Base-by-base conservation (phyloP, 2,329 filamentous ascomycete species). In the Pyrenophora teres region DNA sequence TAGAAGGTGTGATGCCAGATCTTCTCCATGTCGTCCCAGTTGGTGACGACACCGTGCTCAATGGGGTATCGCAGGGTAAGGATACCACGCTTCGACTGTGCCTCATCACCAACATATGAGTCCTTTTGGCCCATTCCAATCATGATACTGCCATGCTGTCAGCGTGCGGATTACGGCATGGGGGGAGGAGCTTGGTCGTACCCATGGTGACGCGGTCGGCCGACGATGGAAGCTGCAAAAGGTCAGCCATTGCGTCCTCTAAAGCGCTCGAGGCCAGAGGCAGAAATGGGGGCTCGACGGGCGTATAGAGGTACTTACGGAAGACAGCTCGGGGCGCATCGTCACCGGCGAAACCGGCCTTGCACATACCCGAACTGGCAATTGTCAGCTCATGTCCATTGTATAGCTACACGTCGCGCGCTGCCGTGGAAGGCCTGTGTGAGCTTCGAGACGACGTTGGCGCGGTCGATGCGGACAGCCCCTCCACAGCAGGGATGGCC, bases 1-100 rank as follows among this genome's bases (percentile, higher is more conserved):
- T 97, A 99, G 87, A 99, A 99, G 77, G 94, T 97, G 90, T 99
- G 94, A 82, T 99, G 94, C 94, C 94, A 99, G 74, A 99, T 97
- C 89, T 97, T 97, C 86, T 97, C 94, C 94, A 97, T 97, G 81
- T 97, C 94, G 80, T 99, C 94, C 94, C 94, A 99, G 90, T 97
- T 97, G 83, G 94, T 99, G 78, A 99, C 94, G 74, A 99, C 94
- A 94, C 94, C 94, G 88, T 99, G 94, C 87, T 99, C 94, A 79
- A 99, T 99, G 77, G 94, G 94, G 83, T 99, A 99, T 85, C 94
- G 89, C 78, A 99, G 87, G 64, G 93, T 97, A 73, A 99, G 87
- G 83, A 99, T 97, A 96, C 94, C 94, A 94, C 94, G 93, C 92
- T 99, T 99, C 78, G 94, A 99, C 86, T 99, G 94, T 83, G 94